Evolutionary conservation across 2,329 filamentous ascomycete genomes (phyloP).

Genomic region (Leptographium radiaticola): DNA sequence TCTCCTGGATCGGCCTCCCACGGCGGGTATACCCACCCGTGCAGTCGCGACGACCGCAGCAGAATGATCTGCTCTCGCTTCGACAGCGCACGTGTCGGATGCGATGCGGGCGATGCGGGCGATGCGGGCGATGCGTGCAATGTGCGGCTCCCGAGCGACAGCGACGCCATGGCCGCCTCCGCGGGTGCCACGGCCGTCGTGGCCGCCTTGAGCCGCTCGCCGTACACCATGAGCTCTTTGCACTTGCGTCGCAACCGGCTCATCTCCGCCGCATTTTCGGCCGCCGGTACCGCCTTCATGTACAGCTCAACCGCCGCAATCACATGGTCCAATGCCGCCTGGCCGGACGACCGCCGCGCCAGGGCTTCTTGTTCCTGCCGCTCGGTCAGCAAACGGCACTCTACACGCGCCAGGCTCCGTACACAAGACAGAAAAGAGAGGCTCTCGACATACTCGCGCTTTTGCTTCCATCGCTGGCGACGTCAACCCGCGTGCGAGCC

Average conservation of each 20-base stretch:
- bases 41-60: conserved; percentile 62
- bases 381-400: background rate
- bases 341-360: conserved; percentile 4
- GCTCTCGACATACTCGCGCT: background rate
- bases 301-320: conserved; percentile 70
- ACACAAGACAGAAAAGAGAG: no score
- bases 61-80: conserved; percentile 66
- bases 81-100: conserved; percentile 39
- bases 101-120: no score
- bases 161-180: background rate
- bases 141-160: background rate
- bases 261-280: conserved; percentile 49
- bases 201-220: conserved; percentile 58
- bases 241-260: conserved; percentile 55
- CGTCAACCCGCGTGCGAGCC: no score
- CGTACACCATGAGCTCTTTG: conserved; percentile 53
- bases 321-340: conserved; percentile 59
- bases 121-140: no score
- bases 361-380: conserved; percentile 9
- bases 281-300: conserved; percentile 58
- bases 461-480: background rate
- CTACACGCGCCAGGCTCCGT: no score
- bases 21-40: conserved; percentile 72
- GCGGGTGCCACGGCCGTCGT: background rate
- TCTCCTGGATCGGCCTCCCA: conserved; percentile 56